These are phyloP conservation scores for Melanopsichium pennsylvanicum DNA, from an alignment of 1,284 basidiomycete genomes.

Conservation along the genomic window DNA sequence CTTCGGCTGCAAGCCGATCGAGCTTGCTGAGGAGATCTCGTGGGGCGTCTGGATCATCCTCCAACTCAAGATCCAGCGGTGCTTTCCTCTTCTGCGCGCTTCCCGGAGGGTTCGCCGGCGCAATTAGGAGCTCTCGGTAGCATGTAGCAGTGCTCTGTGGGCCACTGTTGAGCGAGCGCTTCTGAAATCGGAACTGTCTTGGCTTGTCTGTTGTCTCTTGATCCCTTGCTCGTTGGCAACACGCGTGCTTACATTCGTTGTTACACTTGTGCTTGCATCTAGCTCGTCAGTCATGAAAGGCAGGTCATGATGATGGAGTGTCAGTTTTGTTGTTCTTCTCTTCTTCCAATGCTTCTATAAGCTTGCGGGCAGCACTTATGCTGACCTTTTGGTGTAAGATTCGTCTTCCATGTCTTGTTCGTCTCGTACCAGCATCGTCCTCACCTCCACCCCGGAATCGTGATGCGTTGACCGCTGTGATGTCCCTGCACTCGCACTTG, in stretches of 20 bases:
- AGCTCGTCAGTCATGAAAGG: not conserved
- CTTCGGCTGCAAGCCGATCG: constrained; percentile 12
- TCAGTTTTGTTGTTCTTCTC: not conserved
- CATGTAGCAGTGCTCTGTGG: not conserved
- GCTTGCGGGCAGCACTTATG: not conserved
- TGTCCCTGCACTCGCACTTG: not conserved
- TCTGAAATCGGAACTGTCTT: constrained; percentile 9
- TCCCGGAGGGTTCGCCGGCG: not conserved
- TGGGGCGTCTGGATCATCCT: constrained; percentile 10
- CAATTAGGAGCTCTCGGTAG: not conserved
- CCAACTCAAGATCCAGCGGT: not conserved
- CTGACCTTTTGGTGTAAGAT: constrained; percentile 37
- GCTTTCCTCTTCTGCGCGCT: constrained; percentile 19
- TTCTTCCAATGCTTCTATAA: not conserved
- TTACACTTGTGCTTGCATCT: constrained; percentile 57
- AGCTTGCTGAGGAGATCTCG: constrained; percentile 28
- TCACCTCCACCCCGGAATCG: not conserved
- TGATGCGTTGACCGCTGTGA: not conserved
- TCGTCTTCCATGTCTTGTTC: not conserved
- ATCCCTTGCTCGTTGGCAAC: constrained; percentile 45
- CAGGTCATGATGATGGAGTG: not conserved
- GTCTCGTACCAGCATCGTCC: not conserved
- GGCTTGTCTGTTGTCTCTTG: constrained; percentile 1
- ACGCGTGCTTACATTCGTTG: constrained; percentile 59
- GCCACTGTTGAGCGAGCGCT: not conserved